These are phyloP conservation scores for Globisporangium solare DNA, from an alignment of 352 stramenopile species.

Conservation along the genomic window DNA sequence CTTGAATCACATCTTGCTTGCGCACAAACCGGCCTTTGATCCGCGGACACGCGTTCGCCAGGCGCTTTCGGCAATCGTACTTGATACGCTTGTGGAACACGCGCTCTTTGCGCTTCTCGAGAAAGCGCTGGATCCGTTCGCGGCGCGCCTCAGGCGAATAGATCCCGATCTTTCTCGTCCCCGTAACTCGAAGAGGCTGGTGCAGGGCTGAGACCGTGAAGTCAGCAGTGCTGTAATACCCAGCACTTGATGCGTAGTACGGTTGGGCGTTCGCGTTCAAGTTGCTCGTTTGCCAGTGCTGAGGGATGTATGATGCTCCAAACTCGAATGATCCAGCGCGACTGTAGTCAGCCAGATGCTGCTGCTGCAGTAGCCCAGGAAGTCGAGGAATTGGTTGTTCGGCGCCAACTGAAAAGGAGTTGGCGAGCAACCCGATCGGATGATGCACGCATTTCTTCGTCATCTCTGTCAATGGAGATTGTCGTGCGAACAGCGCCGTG, in stretches of 20 bases:
- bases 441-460: conserved; percentile 3
- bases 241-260: not conserved
- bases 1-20: conserved; percentile 15
- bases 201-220: conserved; percentile 1
- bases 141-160: conserved; percentile 50
- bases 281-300: not conserved
- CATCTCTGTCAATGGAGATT: conserved; percentile 13
- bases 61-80: conserved; percentile 64
- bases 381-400: conserved; percentile 1
- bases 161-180: conserved; percentile 47
- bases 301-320: not conserved
- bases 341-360: not conserved
- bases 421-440: not conserved
- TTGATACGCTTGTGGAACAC: conserved; percentile 73
- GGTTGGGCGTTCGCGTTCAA: not conserved
- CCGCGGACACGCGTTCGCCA: conserved; percentile 63
- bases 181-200: not conserved
- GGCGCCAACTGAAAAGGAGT: not conserved
- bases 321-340: not conserved
- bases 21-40: conserved; percentile 70
- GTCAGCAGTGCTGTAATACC: not conserved
- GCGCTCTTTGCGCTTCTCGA: conserved; percentile 66
- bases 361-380: conserved; percentile 3
- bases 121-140: conserved; percentile 58
- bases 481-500: not conserved